These are phyloP conservation scores for Penicillium cinerascens DNA, from an alignment of 495 filamentous ascomycete species.

Conservation along the genomic window DNA sequence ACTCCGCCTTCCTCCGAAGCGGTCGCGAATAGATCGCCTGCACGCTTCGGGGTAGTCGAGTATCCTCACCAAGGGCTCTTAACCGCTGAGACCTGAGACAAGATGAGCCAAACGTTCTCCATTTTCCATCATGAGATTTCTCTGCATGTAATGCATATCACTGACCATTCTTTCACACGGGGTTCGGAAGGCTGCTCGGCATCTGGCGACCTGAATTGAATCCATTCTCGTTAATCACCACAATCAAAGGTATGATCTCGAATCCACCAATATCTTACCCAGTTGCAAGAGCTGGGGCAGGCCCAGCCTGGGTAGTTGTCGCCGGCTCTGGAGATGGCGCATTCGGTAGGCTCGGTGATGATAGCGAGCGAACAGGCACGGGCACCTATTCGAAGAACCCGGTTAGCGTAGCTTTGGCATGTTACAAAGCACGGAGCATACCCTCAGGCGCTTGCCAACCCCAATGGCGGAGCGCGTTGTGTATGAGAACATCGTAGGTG, in stretches of 20 bases:
- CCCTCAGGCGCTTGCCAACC: slow-evolving; percentile 18
- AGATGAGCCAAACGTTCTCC: slow-evolving; percentile 9
- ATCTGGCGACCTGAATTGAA: slow-evolving; percentile 7
- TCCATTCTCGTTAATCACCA: not conserved
- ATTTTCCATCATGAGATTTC: not conserved
- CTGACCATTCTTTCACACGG: slow-evolving; percentile 32
- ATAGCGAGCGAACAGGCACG: slow-evolving; percentile 24
- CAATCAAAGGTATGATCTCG: not conserved
- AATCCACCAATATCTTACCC: not conserved
- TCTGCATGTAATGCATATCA: not conserved
- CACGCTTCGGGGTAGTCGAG: slow-evolving; percentile 67
- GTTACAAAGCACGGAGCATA: not conserved
- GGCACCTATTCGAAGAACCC: slow-evolving; percentile 14
- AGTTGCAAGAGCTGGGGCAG: not conserved
- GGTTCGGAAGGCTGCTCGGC: slow-evolving; percentile 15
- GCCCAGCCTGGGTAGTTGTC: slow-evolving; percentile 10
- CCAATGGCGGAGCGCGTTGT: slow-evolving; percentile 26
- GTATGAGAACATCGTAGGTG: slow-evolving; percentile 25
- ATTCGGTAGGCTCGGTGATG: slow-evolving; percentile 18
- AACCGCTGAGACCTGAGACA: slow-evolving; percentile 37
- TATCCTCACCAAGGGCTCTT: slow-evolving; percentile 29
- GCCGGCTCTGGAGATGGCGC: slow-evolving; percentile 13
- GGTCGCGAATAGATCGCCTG: slow-evolving; percentile 85
- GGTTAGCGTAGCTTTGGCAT: not conserved
- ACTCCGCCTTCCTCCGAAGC: slow-evolving; percentile 66